A percentile compares a stretch with the other conserved stretches of the same genome.
These are phyloP conservation scores for Rosa rugosa DNA, from an alignment of 306 rosid genomes.

Conservation along the genomic window DNA sequence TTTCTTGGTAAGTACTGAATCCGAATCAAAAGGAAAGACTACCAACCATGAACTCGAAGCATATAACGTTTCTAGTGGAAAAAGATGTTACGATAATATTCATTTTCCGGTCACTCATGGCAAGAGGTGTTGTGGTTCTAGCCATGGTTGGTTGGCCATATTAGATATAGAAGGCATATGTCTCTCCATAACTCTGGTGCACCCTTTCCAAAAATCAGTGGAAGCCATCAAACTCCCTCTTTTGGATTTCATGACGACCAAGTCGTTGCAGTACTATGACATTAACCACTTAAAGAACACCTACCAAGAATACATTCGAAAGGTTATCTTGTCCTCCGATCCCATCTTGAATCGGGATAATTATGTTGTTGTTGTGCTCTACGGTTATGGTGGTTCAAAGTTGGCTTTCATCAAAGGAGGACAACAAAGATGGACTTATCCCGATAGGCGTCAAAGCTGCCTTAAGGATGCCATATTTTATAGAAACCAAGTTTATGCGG, in stretches of 20 bases:
- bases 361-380: not conserved
- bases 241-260: not conserved
- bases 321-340: not conserved
- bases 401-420: not conserved
- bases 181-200: not conserved
- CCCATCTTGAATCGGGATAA: not conserved
- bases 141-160: not conserved
- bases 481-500: not conserved
- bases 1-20: not conserved
- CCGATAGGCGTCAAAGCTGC: not conserved
- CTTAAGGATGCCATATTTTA: not conserved
- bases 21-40: not conserved
- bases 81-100: not conserved
- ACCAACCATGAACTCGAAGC: not conserved
- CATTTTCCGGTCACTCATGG: not conserved
- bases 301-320: not conserved
- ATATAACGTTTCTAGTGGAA: not conserved
- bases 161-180: not conserved
- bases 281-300: not conserved
- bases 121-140: not conserved
- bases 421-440: not conserved
- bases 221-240: not conserved
- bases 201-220: conserved; percentile 8
- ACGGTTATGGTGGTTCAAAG: not conserved
- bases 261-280: not conserved